Percentiles rank a stretch among this genome's conserved stretches.
These are phyloP conservation scores for Aspergillus quadrilineatus DNA, from an alignment of 2,329 filamentous ascomycete genomes.

Conservation along the genomic window DNA sequence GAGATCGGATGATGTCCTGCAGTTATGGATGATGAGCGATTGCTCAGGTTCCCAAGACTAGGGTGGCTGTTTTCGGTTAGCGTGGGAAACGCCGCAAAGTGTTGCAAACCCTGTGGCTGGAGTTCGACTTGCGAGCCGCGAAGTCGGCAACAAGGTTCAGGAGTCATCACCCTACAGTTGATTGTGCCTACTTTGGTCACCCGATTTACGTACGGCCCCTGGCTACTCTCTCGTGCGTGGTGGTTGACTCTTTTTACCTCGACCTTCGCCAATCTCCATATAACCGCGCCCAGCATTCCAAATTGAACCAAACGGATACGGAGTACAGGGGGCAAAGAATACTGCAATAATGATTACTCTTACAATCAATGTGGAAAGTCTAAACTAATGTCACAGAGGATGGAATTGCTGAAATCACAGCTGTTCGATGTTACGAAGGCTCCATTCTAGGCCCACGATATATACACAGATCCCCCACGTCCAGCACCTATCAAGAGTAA, in stretches of 20 bases:
- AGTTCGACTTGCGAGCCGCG: constrained; percentile 10
- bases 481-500: constrained; percentile 17
- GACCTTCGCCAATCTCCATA: not conserved
- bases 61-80: constrained; percentile 45
- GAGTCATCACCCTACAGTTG: not conserved
- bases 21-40: constrained; percentile 33
- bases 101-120: constrained; percentile 25
- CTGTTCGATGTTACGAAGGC: constrained; percentile 31
- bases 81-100: constrained; percentile 24
- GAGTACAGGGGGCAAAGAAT: not conserved
- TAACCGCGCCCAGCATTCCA: not conserved
- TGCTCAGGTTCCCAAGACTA: constrained; percentile 40
- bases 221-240: not conserved
- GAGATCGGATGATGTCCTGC: constrained; percentile 32
- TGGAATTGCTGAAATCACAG: constrained; percentile 9
- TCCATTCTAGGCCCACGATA: constrained; percentile 37
- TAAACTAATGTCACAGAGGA: constrained; percentile 2
- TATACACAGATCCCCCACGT: constrained; percentile 40
- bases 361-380: not conserved
- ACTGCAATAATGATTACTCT: not conserved
- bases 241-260: not conserved
- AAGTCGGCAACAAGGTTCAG: not conserved
- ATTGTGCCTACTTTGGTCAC: not conserved
- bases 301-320: not conserved
- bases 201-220: not conserved